phyloP scores from a whole-genome alignment of 768 basidiomycete species.

The Tricholomella constricta region DNA sequence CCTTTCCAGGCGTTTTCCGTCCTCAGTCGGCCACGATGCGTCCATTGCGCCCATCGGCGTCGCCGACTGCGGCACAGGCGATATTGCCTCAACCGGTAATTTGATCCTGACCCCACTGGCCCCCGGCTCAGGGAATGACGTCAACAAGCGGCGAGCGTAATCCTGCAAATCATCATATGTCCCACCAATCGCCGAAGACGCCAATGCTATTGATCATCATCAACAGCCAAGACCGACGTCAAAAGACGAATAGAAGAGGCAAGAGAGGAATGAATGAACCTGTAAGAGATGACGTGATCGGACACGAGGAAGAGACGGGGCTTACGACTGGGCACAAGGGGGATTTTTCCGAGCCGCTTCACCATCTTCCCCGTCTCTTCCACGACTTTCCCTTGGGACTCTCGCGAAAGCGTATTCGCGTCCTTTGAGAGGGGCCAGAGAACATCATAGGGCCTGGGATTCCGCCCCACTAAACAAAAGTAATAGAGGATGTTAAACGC shows the following conservation, averaged over 20 bases:
- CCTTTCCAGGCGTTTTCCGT: conserved; percentile 30
- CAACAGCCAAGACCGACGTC: neutral
- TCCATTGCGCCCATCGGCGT: conserved; percentile 24
- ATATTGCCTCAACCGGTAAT: conserved; percentile 24
- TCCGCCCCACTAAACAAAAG: conserved; percentile 46
- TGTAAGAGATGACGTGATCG: neutral
- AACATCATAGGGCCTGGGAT: conserved; percentile 74
- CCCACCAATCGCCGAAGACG: conserved; percentile 20
- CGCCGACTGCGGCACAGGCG: conserved; percentile 25
- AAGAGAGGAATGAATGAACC: conserved; percentile 8
- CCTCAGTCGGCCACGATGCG: conserved; percentile 25
- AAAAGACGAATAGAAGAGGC: neutral
- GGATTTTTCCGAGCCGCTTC: conserved; percentile 17
- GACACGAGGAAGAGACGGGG: neutral
- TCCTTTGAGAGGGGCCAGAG: conserved; percentile 70
- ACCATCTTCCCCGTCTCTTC: conserved; percentile 28
- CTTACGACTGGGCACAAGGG: conserved; percentile 28
- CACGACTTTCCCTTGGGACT: conserved; percentile 39
- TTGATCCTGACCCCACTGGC: conserved; percentile 28
- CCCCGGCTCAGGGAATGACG: conserved; percentile 40
- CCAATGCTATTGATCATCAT: conserved; percentile 4
- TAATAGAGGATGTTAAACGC: conserved; percentile 2
- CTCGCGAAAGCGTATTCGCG: conserved; percentile 32
- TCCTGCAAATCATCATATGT: conserved; percentile 49
- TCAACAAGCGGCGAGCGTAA: conserved; percentile 56